Conservation (phyloP, 2,329 filamentous ascomycete species). For the Aspergillus japonicus region DNA sequence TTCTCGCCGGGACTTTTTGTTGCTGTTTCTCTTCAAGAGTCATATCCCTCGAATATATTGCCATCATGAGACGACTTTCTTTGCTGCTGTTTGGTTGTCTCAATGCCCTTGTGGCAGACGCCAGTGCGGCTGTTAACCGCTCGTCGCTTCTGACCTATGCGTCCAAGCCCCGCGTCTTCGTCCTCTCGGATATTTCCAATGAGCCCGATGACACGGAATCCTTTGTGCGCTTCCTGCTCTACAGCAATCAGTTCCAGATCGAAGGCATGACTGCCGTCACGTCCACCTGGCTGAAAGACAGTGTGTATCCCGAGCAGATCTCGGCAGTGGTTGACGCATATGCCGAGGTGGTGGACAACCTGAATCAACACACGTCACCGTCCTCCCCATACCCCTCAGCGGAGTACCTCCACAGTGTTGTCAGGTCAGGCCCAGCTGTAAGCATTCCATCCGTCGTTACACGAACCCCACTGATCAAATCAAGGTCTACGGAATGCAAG, state of each 20-base stretch:
- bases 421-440: conserved; percentile 42
- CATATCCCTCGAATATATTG: not conserved
- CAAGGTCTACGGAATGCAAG: conserved; percentile 36
- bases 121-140: not conserved
- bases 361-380: conserved; percentile 50
- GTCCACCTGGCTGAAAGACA: conserved; percentile 47
- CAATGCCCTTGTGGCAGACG: not conserved
- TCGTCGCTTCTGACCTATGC: not conserved
- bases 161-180: conserved; percentile 30
- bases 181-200: conserved; percentile 47
- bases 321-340: conserved; percentile 48
- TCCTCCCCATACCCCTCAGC: conserved; percentile 45
- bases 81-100: not conserved
- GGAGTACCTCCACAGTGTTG: conserved; percentile 35
- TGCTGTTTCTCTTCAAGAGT: not conserved
- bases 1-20: not conserved
- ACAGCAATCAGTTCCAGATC: conserved; percentile 50
- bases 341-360: conserved; percentile 45
- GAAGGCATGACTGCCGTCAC: conserved; percentile 49
- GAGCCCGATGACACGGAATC: conserved; percentile 49
- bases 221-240: conserved; percentile 32
- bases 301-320: conserved; percentile 46
- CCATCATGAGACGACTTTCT: not conserved
- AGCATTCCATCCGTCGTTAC: conserved; percentile 20
- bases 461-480: not conserved